These are phyloP conservation scores for Xylaria longipes DNA, from an alignment of 495 filamentous ascomycete genomes.

Conservation along the genomic window DNA sequence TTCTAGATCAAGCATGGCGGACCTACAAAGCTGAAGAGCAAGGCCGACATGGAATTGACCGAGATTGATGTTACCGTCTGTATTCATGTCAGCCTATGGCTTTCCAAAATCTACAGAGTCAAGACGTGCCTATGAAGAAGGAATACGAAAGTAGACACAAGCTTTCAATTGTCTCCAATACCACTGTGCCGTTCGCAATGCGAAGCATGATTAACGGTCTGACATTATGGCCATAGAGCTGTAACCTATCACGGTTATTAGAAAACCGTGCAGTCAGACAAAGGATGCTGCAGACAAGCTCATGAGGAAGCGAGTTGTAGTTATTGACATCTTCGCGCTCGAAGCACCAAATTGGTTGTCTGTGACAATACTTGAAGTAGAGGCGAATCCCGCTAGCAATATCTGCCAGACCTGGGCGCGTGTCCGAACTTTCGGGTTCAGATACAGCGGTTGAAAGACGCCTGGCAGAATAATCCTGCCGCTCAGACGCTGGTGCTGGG, in stretches of 20 bases:
- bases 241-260: slow-evolving; percentile 45
- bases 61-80: slow-evolving; percentile 50
- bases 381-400: slow-evolving; percentile 47
- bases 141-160: slow-evolving; percentile 53
- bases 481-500: slow-evolving; percentile 31
- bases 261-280: slow-evolving; percentile 52
- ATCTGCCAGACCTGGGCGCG: slow-evolving; percentile 37
- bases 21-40: slow-evolving; percentile 52
- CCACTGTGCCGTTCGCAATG: slow-evolving; percentile 55
- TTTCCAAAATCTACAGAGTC: neutral
- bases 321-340: slow-evolving; percentile 52
- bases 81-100: neutral
- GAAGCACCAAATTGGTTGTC: slow-evolving; percentile 58
- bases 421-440: slow-evolving; percentile 42
- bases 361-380: slow-evolving; percentile 55
- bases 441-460: slow-evolving; percentile 41
- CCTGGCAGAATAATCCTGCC: slow-evolving; percentile 31
- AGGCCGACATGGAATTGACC: slow-evolving; percentile 54
- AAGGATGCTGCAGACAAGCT: slow-evolving; percentile 52
- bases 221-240: slow-evolving; percentile 51
- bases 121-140: slow-evolving; percentile 48
- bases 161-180: slow-evolving; percentile 53
- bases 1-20: slow-evolving; percentile 51
- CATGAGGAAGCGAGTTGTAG: slow-evolving; percentile 46
- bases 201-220: slow-evolving; percentile 54